phyloP scores from a whole-genome alignment of 2,329 filamentous ascomycete genomes.

The Botrytis aclada region DNA sequence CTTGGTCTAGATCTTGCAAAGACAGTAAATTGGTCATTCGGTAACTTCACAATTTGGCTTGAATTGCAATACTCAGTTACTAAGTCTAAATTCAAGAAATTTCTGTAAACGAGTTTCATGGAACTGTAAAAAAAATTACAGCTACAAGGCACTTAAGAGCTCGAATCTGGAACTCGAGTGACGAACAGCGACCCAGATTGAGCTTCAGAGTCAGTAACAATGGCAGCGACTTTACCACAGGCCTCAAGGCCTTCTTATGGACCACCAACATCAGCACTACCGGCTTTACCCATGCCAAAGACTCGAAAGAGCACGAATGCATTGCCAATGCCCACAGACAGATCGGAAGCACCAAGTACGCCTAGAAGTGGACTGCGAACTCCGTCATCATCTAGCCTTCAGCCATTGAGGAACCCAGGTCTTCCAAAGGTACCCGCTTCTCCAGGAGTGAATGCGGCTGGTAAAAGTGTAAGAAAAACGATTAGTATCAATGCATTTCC shows the following conservation, averaged over 20 bases:
- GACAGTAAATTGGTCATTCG: neutral
- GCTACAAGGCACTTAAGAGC: slow-evolving; percentile 13
- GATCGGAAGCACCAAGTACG: slow-evolving; percentile 38
- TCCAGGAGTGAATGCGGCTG: slow-evolving; percentile 54
- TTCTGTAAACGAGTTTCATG: slow-evolving; percentile 7
- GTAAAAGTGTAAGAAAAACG: slow-evolving; percentile 75
- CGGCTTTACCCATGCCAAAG: slow-evolving; percentile 70
- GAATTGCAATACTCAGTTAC: neutral
- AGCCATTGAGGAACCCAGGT: slow-evolving; percentile 48
- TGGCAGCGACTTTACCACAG: slow-evolving; percentile 40
- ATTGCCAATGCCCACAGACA: slow-evolving; percentile 41
- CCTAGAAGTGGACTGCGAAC: slow-evolving; percentile 58
- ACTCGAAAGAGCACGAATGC: slow-evolving; percentile 63
- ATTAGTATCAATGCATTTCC: slow-evolving; percentile 95
- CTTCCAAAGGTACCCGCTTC: slow-evolving; percentile 56
- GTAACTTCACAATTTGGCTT: neutral
- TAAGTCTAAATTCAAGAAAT: neutral
- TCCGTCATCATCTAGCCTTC: slow-evolving; percentile 56
- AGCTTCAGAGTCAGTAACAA: slow-evolving; percentile 21
- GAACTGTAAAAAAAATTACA: slow-evolving; percentile 15
- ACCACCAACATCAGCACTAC: slow-evolving; percentile 68
- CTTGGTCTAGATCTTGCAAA: neutral
- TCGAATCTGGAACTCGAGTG: neutral
- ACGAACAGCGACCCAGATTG: neutral
- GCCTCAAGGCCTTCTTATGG: slow-evolving; percentile 66